Conservation (phyloP, 2,329 filamentous ascomycete genomes). For the Sarocladium brachiariae region DNA sequence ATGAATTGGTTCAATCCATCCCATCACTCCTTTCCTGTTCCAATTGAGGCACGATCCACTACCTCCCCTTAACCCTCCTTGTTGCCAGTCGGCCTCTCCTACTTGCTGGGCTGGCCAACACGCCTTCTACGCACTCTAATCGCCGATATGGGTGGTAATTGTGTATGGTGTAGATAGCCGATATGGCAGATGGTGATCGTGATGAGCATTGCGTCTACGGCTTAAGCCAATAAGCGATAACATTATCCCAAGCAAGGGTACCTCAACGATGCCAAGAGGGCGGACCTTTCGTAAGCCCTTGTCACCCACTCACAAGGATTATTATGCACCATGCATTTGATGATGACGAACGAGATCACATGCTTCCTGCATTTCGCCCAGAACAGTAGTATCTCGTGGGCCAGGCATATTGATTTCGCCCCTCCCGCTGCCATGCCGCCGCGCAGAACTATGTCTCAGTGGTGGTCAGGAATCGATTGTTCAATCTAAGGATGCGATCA, state of each 20-base stretch:
- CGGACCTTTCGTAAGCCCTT: no score
- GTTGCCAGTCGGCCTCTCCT: neutral
- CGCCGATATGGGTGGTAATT: no score
- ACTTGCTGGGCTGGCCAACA: neutral
- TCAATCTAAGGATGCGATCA: no score
- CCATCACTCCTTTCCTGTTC: neutral
- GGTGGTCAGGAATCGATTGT: no score
- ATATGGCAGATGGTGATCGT: neutral
- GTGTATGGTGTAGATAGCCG: no score
- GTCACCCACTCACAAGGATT: no score
- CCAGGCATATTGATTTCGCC: neutral
- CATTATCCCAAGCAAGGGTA: neutral
- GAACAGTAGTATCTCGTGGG: neutral
- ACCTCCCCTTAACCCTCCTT: neutral
- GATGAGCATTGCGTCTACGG: neutral
- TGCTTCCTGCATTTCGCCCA: neutral
- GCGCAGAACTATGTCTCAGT: neutral
- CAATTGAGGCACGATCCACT: neutral
- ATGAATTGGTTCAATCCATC: no score
- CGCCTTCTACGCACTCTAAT: neutral
- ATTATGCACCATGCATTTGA: no score
- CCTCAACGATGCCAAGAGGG: neutral
- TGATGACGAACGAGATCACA: no score
- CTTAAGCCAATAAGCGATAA: neutral
- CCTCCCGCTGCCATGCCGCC: neutral